phyloP scores from a whole-genome alignment of 208 protist genomes.

The Trypanosoma platydactyli region DNA sequence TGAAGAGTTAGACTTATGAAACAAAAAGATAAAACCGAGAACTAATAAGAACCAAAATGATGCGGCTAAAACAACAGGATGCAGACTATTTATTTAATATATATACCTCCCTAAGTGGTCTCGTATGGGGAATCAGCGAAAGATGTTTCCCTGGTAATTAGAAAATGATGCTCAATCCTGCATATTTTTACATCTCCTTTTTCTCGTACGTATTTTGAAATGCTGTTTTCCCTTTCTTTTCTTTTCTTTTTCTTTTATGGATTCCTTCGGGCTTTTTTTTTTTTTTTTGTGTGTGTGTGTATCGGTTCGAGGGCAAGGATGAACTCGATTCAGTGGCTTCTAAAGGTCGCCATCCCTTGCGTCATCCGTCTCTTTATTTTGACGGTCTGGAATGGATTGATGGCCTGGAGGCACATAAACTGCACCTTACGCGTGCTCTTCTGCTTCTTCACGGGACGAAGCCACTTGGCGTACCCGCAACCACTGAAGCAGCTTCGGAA shows the following conservation, averaged over 20 bases:
- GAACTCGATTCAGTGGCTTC: slow-evolving; percentile 29
- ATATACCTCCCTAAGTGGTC: no score
- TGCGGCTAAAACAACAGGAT: no score
- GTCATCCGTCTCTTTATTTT: slow-evolving; percentile 15
- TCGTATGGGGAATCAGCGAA: no score
- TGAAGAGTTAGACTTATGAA: slow-evolving; percentile 12
- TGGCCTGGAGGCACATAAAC: slow-evolving; percentile 45
- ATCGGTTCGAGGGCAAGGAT: neutral
- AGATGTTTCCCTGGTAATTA: no score
- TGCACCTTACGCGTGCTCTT: slow-evolving; percentile 58
- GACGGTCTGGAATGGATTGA: slow-evolving; percentile 56
- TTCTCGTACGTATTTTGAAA: neutral
- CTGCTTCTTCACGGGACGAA: slow-evolving; percentile 69
- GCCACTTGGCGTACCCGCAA: slow-evolving; percentile 68
- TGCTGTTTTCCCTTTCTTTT: neutral
- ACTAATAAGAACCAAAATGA: neutral
- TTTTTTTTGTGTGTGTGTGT: slow-evolving; percentile 6
- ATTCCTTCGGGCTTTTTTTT: neutral
- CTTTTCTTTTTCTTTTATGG: neutral
- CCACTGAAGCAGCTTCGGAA: slow-evolving; percentile 21
- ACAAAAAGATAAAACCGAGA: slow-evolving; percentile 11
- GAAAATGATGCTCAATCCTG: neutral
- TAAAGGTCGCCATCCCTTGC: slow-evolving; percentile 46
- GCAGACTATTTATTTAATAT: no score
- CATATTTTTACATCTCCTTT: neutral